These are phyloP conservation scores for Silene uniflora DNA, from an alignment of 148 eudicot species.

Conservation along the genomic window DNA sequence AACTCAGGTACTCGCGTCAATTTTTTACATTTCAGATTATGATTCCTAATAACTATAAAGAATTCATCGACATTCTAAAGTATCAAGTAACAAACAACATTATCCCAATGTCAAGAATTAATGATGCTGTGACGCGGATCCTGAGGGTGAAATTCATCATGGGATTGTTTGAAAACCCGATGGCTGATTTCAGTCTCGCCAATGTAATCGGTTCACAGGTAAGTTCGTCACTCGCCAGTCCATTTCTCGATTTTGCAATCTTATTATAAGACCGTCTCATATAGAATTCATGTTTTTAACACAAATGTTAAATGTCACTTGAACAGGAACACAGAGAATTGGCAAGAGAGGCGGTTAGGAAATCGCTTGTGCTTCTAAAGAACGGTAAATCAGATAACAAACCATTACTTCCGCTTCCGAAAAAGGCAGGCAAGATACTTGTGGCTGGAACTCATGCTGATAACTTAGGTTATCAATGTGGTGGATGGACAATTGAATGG, in stretches of 20 bases:
- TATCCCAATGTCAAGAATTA: conserved; percentile 53
- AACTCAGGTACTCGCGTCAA: neutral
- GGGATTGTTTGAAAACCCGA: conserved; percentile 63
- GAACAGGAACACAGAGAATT: conserved; percentile 60
- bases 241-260: neutral
- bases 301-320: neutral
- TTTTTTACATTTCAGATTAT: conserved; percentile 34
- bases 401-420: conserved; percentile 57
- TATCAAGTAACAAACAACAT: conserved; percentile 34
- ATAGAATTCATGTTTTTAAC: neutral
- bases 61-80: conserved; percentile 46
- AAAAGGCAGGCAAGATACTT: conserved; percentile 58
- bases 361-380: conserved; percentile 63
- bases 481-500: conserved; percentile 76
- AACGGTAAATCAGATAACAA: conserved; percentile 37
- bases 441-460: conserved; percentile 63
- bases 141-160: conserved; percentile 57
- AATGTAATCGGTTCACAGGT: conserved; percentile 46
- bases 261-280: neutral
- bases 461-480: conserved; percentile 64
- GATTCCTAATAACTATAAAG: conserved; percentile 43
- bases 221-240: neutral
- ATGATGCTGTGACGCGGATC: conserved; percentile 57
- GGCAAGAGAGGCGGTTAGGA: conserved; percentile 71
- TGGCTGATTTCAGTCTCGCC: conserved; percentile 48